These are phyloP conservation scores for Teunomyces pallodes DNA, from an alignment of 805 yeast species.

Conservation along the genomic window DNA sequence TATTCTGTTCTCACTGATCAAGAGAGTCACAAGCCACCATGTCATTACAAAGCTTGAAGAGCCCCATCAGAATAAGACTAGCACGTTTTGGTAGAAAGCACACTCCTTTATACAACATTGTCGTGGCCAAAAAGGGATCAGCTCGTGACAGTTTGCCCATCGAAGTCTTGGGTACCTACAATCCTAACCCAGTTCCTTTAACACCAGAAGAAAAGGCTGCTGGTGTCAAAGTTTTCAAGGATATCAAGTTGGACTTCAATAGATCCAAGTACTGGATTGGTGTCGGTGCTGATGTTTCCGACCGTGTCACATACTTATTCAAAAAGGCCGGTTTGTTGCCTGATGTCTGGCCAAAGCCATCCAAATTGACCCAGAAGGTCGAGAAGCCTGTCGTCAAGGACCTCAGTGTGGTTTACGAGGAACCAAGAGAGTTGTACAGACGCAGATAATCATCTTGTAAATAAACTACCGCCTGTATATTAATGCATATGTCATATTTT, in stretches of 20 bases:
- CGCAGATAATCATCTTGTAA: conserved; percentile 19
- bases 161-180: conserved; percentile 92
- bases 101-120: conserved; percentile 88
- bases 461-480: conserved; percentile 2
- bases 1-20: background rate
- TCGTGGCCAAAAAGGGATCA: conserved; percentile 71
- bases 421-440: conserved; percentile 32
- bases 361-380: conserved; percentile 32
- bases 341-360: conserved; percentile 57
- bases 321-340: conserved; percentile 73
- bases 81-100: conserved; percentile 91
- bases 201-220: conserved; percentile 56
- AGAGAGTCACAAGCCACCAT: background rate
- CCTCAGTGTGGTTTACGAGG: conserved; percentile 27
- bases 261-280: conserved; percentile 96
- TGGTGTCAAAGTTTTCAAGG: conserved; percentile 66
- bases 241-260: conserved; percentile 78
- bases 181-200: conserved; percentile 74
- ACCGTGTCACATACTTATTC: conserved; percentile 71
- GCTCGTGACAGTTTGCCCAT: conserved; percentile 88
- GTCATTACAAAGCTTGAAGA: conserved; percentile 41
- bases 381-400: conserved; percentile 28
- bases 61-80: conserved; percentile 80
- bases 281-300: conserved; percentile 94
- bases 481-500: conserved; percentile 1